phyloP scores from a whole-genome alignment of 495 filamentous ascomycete genomes.

The Penicillium odoratum region DNA sequence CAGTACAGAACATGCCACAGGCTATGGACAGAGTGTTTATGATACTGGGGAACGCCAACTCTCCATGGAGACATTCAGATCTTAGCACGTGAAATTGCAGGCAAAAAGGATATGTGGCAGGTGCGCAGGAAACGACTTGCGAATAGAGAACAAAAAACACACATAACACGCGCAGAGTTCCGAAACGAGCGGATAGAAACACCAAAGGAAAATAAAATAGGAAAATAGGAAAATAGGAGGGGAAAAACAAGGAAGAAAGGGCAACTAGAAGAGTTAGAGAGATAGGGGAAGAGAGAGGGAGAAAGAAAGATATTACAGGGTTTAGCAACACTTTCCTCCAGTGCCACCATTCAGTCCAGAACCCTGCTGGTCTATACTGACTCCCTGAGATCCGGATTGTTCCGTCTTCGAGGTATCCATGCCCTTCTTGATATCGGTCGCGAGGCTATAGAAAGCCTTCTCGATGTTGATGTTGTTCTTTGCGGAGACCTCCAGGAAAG shows the following conservation, averaged over 20 bases:
- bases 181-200: not conserved
- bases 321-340: constrained; percentile 86
- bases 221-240: constrained; percentile 10
- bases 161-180: constrained; percentile 2
- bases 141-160: constrained; percentile 12
- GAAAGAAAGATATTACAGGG: constrained; percentile 22
- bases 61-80: constrained; percentile 24
- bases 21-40: constrained; percentile 25
- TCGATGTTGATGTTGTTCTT: constrained; percentile 99
- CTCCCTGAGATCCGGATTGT: constrained; percentile 59
- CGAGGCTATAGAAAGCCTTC: constrained; percentile 95
- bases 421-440: constrained; percentile 93
- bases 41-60: constrained; percentile 26
- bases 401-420: constrained; percentile 75
- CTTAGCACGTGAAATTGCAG: constrained; percentile 29
- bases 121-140: constrained; percentile 15
- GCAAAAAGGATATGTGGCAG: constrained; percentile 22
- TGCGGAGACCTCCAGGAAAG: constrained; percentile 96
- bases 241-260: constrained; percentile 12
- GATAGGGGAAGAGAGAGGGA: constrained; percentile 15
- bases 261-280: constrained; percentile 5
- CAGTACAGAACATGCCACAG: constrained; percentile 8
- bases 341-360: constrained; percentile 57
- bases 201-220: constrained; percentile 13
- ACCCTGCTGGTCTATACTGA: constrained; percentile 68